Base-by-base conservation (phyloP, 768 basidiomycete species). In the Dioszegia hungarica region DNA sequence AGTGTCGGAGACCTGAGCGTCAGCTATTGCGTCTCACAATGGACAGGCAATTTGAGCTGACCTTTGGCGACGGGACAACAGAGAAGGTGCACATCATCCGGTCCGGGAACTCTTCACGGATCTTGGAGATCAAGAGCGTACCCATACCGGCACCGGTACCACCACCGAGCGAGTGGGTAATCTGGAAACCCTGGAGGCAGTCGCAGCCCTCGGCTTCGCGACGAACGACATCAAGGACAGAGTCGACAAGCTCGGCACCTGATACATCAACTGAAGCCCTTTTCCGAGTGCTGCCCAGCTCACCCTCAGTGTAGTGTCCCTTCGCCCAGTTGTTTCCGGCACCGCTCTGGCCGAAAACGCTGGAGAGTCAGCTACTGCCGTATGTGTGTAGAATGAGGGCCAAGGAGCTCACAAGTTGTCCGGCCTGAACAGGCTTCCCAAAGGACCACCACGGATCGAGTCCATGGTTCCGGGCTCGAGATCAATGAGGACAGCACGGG, bases 311-410 rank as follows among this genome's bases (percentile, higher is more conserved):
- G 73, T 77, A 78, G 59, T 78, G 77, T 67, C 94, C 94, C 86
- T 98, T 99, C 22, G 95, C 94, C 95, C 95, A 98, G 81, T 98
- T 98, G 85, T 99, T 97, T 75, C 94, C 93, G 68, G 92, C 94
- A 79, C 92, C 92, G 78, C 86, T 91, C 79, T 98, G 94, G 54
- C 92, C 94, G 64, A 93, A 95, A 72, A 97, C 91, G 74, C 73
- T 74, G 41, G 9, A 36, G 0, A 14, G 19, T 59, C 54, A 59
- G 54, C 40, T 47, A 6, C 15, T 33, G 28, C 12, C 17, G 11
- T 37, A 19, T 24, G n/a, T 15, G 44, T 17, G 14, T 31, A 46
- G 12, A 15, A 14, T 27, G 9, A 37, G 5, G 36, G 45, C 4
- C 12, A 29, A 33, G 22, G 4, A 11, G 54, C 68, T 61, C 31